These are phyloP conservation scores for Dactylis glomerata DNA, from an alignment of 176 grass and related monocot species.

Conservation along the genomic window DNA sequence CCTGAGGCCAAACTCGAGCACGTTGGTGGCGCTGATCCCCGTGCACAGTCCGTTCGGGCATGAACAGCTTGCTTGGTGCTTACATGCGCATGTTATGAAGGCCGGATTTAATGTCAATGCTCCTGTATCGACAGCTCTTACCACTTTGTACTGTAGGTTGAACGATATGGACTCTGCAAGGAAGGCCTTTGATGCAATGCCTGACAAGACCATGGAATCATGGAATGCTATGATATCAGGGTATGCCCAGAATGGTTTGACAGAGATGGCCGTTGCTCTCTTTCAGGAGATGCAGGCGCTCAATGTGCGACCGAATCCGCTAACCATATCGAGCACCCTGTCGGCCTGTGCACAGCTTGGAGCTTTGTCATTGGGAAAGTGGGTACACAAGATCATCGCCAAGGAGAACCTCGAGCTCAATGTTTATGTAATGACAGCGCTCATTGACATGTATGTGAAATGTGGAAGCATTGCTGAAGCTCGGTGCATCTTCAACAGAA, in stretches of 20 bases:
- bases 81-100: conserved; percentile 48
- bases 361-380: conserved; percentile 70
- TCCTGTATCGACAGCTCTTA: conserved; percentile 55
- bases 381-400: conserved; percentile 60
- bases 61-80: conserved; percentile 38
- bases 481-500: conserved; percentile 56
- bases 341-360: conserved; percentile 82
- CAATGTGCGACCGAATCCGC: conserved; percentile 60
- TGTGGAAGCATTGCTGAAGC: conserved; percentile 74
- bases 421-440: conserved; percentile 57
- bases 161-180: conserved; percentile 69
- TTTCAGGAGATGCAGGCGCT: conserved; percentile 67
- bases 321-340: conserved; percentile 60
- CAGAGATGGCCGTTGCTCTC: conserved; percentile 55
- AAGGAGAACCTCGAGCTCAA: conserved; percentile 53
- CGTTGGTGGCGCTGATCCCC: conserved; percentile 60
- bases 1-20: conserved; percentile 46
- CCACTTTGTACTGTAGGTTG: conserved; percentile 65
- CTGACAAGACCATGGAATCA: conserved; percentile 67
- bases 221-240: conserved; percentile 91
- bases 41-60: conserved; percentile 63
- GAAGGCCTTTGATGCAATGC: conserved; percentile 59
- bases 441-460: conserved; percentile 82
- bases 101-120: conserved; percentile 51
- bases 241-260: conserved; percentile 64